A percentile compares a stretch with the other conserved stretches of the same genome.
phyloP scores from a whole-genome alignment of 2,329 filamentous ascomycete species.

The Fusarium sp. region DNA sequence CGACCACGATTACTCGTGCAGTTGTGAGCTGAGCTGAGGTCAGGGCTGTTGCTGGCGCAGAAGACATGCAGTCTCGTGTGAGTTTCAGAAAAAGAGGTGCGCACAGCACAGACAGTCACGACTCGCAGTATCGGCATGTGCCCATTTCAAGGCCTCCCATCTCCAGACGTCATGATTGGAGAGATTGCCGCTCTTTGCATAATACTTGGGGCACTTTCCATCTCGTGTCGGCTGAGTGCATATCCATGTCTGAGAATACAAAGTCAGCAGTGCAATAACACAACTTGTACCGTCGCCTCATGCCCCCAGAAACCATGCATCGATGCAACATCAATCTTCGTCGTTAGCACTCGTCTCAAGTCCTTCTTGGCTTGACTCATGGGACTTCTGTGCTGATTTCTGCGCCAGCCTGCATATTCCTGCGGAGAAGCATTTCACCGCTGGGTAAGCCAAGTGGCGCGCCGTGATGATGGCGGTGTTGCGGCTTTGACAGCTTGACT shows the following conservation, averaged over 20 bases:
- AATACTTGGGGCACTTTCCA: background rate
- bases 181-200: constrained; percentile 17
- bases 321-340: constrained; percentile 3
- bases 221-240: constrained; percentile 18
- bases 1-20: constrained; percentile 11
- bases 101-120: constrained; percentile 14
- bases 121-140: constrained; percentile 29
- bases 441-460: constrained; percentile 34
- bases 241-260: constrained; percentile 27
- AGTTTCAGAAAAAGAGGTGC: constrained; percentile 23
- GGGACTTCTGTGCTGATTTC: constrained; percentile 21
- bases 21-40: constrained; percentile 11
- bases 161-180: constrained; percentile 26
- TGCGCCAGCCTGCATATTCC: constrained; percentile 21
- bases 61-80: constrained; percentile 25
- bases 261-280: background rate
- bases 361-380: constrained; percentile 21
- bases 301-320: constrained; percentile 6
- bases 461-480: constrained; percentile 43
- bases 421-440: constrained; percentile 8
- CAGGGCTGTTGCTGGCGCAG: constrained; percentile 11
- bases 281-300: background rate
- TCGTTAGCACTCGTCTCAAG: constrained; percentile 13
- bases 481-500: constrained; percentile 53
- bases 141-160: constrained; percentile 19